Percentiles rank a stretch among this genome's conserved stretches.
Evolutionary conservation across 176 grass and related monocot genomes (phyloP).

Genomic region (Oryza brachyantha): DNA sequence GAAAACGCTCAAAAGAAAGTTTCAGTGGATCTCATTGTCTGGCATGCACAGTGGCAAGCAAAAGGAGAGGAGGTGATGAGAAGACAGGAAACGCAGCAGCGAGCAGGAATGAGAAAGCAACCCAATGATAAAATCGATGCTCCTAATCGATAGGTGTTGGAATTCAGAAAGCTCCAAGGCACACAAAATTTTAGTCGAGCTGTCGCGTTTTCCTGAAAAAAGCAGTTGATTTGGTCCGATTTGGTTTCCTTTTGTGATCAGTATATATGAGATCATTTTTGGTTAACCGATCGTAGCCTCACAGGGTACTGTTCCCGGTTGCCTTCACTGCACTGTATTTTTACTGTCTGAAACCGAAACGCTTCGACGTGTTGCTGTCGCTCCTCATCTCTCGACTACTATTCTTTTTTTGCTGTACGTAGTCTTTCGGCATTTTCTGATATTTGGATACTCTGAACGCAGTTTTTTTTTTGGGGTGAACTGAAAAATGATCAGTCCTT

Average conservation of each 20-base stretch:
- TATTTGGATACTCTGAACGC: not conserved
- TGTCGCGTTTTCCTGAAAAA: conserved; percentile 31
- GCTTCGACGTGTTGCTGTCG: not conserved
- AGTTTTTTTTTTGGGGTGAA: not conserved
- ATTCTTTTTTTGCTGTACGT: not conserved
- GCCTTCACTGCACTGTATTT: conserved; percentile 23
- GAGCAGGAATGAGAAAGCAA: conserved; percentile 24
- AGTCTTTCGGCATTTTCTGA: conserved; percentile 1
- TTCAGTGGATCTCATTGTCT: not conserved
- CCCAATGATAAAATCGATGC: not conserved
- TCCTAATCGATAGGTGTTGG: not conserved
- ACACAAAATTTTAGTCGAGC: conserved; percentile 14
- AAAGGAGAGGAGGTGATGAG: conserved; percentile 26
- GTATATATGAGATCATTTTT: not conserved
- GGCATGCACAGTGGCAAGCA: conserved; percentile 10
- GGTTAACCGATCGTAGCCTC: not conserved
- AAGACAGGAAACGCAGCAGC: conserved; percentile 15
- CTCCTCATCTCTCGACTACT: not conserved
- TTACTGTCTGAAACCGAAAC: conserved; percentile 25
- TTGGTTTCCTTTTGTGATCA: conserved; percentile 20
- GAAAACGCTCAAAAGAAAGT: not conserved
- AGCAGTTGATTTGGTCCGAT: not conserved
- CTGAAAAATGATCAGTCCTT: not conserved
- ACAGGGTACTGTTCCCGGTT: not conserved
- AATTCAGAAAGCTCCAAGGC: conserved; percentile 14